Evolutionary conservation across 2,329 filamentous ascomycete species (phyloP), one percentile per base, ranked within the genome.

Genomic region (Beauveria australis): DNA sequence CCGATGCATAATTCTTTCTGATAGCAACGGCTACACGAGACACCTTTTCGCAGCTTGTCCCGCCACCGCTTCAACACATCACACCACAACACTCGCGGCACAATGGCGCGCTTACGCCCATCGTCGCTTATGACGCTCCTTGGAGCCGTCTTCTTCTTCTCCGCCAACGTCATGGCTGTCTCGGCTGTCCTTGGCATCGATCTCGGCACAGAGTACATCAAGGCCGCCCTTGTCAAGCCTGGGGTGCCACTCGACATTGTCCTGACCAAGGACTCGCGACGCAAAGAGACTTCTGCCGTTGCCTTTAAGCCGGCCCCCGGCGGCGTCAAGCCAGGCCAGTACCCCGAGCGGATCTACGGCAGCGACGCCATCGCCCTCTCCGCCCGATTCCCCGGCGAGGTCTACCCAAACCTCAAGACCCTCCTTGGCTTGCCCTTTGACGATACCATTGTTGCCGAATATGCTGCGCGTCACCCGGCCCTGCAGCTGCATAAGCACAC

Each of bases 231-330:
- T 47, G 93, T 99, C 64, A 97, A 97, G 78, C 94, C 94, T 2
- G 94, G 94, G 63, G 93, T 96, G 57, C 94, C 94, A 12, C 90
- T 99, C 72, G 94, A 99, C 67, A 97, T 99, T 66, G 93, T 99
- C 73, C 83, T 97, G 61, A 97, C 92, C 33, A 99, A 97, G 74
- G 94, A 99, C 77, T 97, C 94, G 33, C 90, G 96, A 74, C 89
- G 94, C 71, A 99, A 99, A 80, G 94, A 99, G 74, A 84, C 84
- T 26, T 91, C 92, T 2, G 92, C 92, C 47, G 86, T 99, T 67
- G 89, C 91, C 48, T 97, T 99, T 79, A 97, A 99, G 77, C 91
- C 92, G 43, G 81, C 85, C n/a, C 83, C 83, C 67, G 78, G 82
- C 68, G 83, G 82, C 59, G 79, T 84, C 62, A 82, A 83, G 69